Percentiles rank a stretch among this genome's conserved stretches.
Evolutionary conservation across 805 yeast genomes (phyloP).

Genomic region (Candida pini): DNA sequence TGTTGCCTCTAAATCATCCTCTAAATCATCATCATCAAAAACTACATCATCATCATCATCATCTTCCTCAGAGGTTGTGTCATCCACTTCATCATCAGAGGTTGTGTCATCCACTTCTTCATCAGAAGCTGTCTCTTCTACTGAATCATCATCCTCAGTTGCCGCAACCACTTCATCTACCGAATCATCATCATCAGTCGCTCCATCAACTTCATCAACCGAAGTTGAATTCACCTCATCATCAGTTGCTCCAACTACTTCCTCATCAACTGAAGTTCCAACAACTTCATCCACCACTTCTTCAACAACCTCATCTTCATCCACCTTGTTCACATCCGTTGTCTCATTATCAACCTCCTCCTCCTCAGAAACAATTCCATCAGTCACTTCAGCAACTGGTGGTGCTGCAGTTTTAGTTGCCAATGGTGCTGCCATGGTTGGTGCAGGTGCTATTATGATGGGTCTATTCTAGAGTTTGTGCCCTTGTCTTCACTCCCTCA

Average conservation of each 20-base stretch:
- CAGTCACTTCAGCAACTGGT: constrained; percentile 22
- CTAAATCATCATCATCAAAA: constrained; percentile 26
- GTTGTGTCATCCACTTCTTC: constrained; percentile 22
- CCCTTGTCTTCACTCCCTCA: no score
- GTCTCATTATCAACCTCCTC: constrained; percentile 21
- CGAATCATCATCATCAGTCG: constrained; percentile 28
- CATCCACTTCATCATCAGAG: constrained; percentile 26
- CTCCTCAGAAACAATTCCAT: constrained; percentile 19
- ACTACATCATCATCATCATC: constrained; percentile 28
- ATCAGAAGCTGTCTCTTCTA: constrained; percentile 17
- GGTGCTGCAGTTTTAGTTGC: constrained; percentile 21
- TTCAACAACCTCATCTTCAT: constrained; percentile 12
- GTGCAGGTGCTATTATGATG: constrained; percentile 17
- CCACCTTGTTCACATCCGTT: constrained; percentile 23
- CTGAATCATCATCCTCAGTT: constrained; percentile 23
- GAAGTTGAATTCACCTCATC: constrained; percentile 24
- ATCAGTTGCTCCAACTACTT: constrained; percentile 17
- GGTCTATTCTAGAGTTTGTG: constrained; percentile 9
- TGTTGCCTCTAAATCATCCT: constrained; percentile 16
- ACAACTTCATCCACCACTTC: constrained; percentile 13
- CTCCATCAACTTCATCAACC: constrained; percentile 27
- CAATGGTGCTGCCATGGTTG: constrained; percentile 23
- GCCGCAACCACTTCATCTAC: constrained; percentile 23
- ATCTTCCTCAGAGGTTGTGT: constrained; percentile 28
- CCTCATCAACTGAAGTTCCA: constrained; percentile 22